Evolutionary conservation across 1,284 basidiomycete species (phyloP).

Genomic region (Leucoagaricus sp.): DNA sequence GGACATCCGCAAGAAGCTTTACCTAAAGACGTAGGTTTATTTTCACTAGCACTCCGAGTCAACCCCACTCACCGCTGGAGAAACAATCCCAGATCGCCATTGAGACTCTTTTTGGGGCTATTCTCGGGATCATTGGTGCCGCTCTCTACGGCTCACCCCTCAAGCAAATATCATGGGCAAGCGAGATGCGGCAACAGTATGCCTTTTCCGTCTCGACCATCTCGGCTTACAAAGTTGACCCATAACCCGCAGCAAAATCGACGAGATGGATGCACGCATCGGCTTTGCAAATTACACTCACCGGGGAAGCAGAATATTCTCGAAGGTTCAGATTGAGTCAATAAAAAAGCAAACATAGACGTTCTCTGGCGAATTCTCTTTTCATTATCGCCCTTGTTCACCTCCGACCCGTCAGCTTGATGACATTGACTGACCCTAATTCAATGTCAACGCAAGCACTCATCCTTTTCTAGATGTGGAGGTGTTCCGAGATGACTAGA

Average conservation of each 20-base stretch:
- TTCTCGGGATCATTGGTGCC: slow-evolving; percentile 72
- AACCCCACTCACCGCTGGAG: background rate
- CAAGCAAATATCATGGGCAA: slow-evolving; percentile 86
- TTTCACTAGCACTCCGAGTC: background rate
- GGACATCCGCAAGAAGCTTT: slow-evolving; percentile 66
- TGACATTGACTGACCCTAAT: background rate
- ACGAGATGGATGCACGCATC: slow-evolving; percentile 77
- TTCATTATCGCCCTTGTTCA: slow-evolving; percentile 5
- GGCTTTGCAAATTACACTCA: slow-evolving; percentile 73
- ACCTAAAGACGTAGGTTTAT: slow-evolving; percentile 55
- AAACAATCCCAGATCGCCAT: slow-evolving; percentile 58
- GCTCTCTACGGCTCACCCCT: slow-evolving; percentile 67
- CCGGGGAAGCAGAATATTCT: slow-evolving; percentile 53
- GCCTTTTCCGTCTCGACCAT: slow-evolving; percentile 19
- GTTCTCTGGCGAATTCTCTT: slow-evolving; percentile 2
- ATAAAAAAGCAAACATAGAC: slow-evolving; percentile 11
- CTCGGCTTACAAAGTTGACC: slow-evolving; percentile 8
- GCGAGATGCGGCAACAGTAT: slow-evolving; percentile 83
- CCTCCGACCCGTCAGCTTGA: background rate
- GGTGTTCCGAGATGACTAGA: slow-evolving; percentile 1
- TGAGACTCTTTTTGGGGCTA: slow-evolving; percentile 66
- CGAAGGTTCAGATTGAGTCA: slow-evolving; percentile 13
- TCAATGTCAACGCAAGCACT: background rate
- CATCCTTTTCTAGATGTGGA: background rate
- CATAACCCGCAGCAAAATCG: slow-evolving; percentile 56